A percentile compares a stretch with the other conserved stretches of the same genome.
phyloP scores from a whole-genome alignment of 306 rosid species.

The Carpinus fangiana region DNA sequence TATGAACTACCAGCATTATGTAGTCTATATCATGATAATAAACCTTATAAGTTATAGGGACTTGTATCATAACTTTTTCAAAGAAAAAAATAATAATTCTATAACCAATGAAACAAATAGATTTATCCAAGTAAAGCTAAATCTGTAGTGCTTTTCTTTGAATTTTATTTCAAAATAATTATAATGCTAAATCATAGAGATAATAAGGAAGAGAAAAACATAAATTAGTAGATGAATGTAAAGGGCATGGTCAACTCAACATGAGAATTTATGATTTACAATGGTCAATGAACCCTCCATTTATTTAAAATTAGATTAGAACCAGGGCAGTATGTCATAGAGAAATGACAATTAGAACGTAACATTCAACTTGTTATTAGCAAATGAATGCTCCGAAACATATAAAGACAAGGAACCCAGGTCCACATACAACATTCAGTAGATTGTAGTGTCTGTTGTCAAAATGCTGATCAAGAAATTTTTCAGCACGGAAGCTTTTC shows the following conservation, averaged over 20 bases:
- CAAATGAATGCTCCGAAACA: slow-evolving; percentile 27
- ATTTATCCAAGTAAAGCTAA: not conserved
- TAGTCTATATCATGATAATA: slow-evolving; percentile 9
- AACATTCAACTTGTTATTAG: slow-evolving; percentile 10
- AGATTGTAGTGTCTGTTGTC: slow-evolving; percentile 86
- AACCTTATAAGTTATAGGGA: not conserved
- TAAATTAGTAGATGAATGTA: not conserved
- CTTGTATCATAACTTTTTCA: not conserved
- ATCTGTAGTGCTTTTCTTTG: not conserved
- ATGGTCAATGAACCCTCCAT: not conserved
- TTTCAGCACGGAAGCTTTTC: slow-evolving; percentile 88
- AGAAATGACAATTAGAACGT: not conserved
- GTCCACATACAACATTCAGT: slow-evolving; percentile 74
- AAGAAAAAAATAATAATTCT: not conserved
- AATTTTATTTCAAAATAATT: not conserved
- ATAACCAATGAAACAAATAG: not conserved
- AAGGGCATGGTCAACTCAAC: not conserved
- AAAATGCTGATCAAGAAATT: slow-evolving; percentile 91
- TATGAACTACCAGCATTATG: not conserved
- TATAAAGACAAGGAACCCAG: slow-evolving; percentile 29
- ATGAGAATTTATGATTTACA: not conserved
- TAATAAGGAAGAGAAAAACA: not conserved
- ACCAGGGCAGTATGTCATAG: not conserved
- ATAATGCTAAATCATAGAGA: not conserved
- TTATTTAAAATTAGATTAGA: too few species aligned